Conservation (phyloP, 257 asterid genomes). For the Nicotiana otophora region DNA sequence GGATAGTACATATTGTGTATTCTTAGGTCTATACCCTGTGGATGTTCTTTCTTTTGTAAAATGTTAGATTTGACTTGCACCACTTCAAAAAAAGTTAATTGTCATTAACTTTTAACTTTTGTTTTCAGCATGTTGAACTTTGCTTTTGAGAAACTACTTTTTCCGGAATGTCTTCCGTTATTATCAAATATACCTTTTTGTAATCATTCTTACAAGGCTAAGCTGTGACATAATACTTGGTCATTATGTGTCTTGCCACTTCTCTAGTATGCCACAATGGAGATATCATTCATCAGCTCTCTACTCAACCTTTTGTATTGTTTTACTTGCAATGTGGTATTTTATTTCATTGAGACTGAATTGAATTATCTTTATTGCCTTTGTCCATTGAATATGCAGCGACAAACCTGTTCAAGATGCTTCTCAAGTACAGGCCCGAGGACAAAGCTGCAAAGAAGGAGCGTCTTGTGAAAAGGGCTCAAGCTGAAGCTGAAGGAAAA, state of each 20-base stretch:
- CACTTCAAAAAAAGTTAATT: not conserved
- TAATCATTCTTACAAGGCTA: not conserved
- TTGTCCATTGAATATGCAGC: constrained; percentile 18
- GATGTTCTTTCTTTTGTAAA: not conserved
- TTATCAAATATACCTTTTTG: not conserved
- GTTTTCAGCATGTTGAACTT: not conserved
- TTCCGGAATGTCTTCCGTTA: not conserved
- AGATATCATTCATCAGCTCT: not conserved
- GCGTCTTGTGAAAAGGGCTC: constrained; percentile 40
- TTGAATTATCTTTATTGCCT: not conserved
- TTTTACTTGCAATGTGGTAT: not conserved
- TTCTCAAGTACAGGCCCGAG: constrained; percentile 44
- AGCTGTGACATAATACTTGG: not conserved
- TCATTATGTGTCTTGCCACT: not conserved
- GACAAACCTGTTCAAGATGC: constrained; percentile 42
- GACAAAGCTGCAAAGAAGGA: constrained; percentile 41
- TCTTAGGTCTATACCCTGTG: not conserved
- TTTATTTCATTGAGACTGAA: not conserved
- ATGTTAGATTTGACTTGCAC: not conserved
- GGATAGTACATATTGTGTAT: not conserved
- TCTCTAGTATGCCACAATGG: not conserved
- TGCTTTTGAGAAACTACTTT: too few relatives aligned
- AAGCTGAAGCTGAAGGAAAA: constrained; percentile 46
- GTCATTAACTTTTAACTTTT: not conserved
- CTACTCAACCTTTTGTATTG: not conserved